A percentile compares a stretch with the other conserved stretches of the same genome.
Evolutionary conservation across 805 yeast genomes (phyloP).

Genomic region (Kuraishia capsulata): DNA sequence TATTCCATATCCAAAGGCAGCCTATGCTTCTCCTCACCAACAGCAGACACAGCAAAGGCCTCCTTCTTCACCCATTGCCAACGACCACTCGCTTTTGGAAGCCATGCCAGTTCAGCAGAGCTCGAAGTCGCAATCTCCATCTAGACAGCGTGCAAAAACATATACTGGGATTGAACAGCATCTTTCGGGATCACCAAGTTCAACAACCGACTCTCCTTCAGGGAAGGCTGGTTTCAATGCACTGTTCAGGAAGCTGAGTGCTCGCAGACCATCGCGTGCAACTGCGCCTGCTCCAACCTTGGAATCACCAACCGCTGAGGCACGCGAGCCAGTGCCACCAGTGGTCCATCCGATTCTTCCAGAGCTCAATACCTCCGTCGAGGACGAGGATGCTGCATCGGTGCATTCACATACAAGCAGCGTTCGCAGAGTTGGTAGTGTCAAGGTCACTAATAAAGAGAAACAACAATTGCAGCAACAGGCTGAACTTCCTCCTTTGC

Average conservation of each 20-base stretch:
- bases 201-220: neutral
- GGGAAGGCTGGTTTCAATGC: neutral
- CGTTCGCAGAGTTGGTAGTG: slow-evolving; percentile 52
- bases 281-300: neutral
- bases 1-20: slow-evolving; percentile 28
- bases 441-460: slow-evolving; percentile 52
- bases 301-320: no score
- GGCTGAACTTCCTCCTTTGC: slow-evolving; percentile 16
- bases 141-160: neutral
- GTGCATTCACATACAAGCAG: slow-evolving; percentile 8
- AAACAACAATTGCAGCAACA: slow-evolving; percentile 22
- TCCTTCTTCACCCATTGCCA: slow-evolving; percentile 4
- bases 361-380: neutral
- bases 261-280: neutral
- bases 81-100: neutral
- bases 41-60: slow-evolving; percentile 13
- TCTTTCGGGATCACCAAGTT: no score
- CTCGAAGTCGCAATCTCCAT: slow-evolving; percentile 5
- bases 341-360: slow-evolving; percentile 7
- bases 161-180: neutral
- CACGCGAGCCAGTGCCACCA: neutral
- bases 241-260: neutral
- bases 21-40: slow-evolving; percentile 30
- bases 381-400: neutral
- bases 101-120: slow-evolving; percentile 4